These are phyloP conservation scores for Podaxis sp. DNA, from an alignment of 768 basidiomycete genomes.

Conservation along the genomic window DNA sequence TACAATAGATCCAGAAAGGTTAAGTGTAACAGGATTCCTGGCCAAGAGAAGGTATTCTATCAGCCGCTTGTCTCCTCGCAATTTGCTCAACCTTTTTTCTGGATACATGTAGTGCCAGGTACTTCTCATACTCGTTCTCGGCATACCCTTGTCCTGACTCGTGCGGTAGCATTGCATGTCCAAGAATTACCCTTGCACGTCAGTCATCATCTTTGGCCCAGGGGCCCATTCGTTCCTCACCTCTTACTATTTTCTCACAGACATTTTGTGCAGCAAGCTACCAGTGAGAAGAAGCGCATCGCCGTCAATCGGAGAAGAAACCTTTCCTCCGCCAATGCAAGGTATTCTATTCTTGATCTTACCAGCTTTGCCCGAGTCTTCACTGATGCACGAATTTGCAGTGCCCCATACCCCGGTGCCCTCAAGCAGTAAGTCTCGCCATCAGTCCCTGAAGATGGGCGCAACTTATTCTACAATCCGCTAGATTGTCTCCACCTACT, in stretches of 20 bases:
- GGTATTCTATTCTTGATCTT: slow-evolving; percentile 30
- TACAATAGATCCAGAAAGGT: slow-evolving; percentile 75
- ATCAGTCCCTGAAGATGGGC: not conserved
- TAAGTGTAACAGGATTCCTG: slow-evolving; percentile 81
- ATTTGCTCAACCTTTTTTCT: slow-evolving; percentile 12
- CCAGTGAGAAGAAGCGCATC: slow-evolving; percentile 78
- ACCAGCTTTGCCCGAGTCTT: slow-evolving; percentile 14
- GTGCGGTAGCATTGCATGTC: slow-evolving; percentile 70
- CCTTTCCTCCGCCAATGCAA: slow-evolving; percentile 46
- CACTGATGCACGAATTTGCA: slow-evolving; percentile 23
- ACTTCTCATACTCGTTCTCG: slow-evolving; percentile 20
- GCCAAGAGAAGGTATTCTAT: slow-evolving; percentile 69
- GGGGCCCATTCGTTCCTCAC: slow-evolving; percentile 9
- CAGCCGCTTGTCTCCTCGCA: slow-evolving; percentile 18
- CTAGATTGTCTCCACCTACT: slow-evolving; percentile 27
- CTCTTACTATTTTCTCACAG: slow-evolving; percentile 33
- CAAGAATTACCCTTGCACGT: slow-evolving; percentile 95
- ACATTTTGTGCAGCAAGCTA: slow-evolving; percentile 81
- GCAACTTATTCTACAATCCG: not conserved
- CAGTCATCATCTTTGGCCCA: slow-evolving; percentile 26
- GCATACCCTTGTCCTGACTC: slow-evolving; percentile 18
- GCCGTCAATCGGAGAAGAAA: slow-evolving; percentile 62
- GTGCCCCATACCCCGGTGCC: slow-evolving; percentile 34
- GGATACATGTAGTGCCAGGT: slow-evolving; percentile 61
- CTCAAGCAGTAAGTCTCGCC: slow-evolving; percentile 38